phyloP scores from a whole-genome alignment of 2,329 filamentous ascomycete species.

The Neocatenulostroma microsporum region DNA sequence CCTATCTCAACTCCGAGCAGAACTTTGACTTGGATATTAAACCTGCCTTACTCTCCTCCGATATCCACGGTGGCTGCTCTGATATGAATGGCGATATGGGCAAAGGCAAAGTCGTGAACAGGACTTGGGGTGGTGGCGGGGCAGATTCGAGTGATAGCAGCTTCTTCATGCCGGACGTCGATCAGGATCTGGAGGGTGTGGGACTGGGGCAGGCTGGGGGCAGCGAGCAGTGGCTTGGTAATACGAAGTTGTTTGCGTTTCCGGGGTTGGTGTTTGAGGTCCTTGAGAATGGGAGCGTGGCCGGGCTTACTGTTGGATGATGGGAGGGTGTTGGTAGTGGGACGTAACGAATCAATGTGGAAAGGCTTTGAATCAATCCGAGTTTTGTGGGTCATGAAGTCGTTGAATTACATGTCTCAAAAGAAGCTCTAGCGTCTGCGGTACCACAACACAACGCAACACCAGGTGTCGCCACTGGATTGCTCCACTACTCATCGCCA shows the following conservation, averaged over 20 bases:
- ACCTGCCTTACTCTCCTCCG: conserved; percentile 21
- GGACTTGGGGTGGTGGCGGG: conserved; percentile 27
- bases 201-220: conserved; percentile 37
- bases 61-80: conserved; percentile 45
- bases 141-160: conserved; percentile 23
- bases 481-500: too few species aligned
- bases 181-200: conserved; percentile 28
- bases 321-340: too few species aligned
- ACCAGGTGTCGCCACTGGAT: too few species aligned
- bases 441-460: too few species aligned
- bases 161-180: conserved; percentile 28
- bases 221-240: conserved; percentile 51
- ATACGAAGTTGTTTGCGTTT: conserved; percentile 86
- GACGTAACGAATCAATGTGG: too few species aligned
- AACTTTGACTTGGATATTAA: conserved; percentile 64
- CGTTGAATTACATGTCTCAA: too few species aligned
- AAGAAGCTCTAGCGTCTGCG: too few species aligned
- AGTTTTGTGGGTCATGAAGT: too few species aligned
- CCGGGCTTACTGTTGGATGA: conserved; percentile 59
- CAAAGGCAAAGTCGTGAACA: conserved; percentile 31
- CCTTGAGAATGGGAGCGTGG: conserved; percentile 82
- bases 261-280: conserved; percentile 94
- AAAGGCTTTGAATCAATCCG: too few species aligned
- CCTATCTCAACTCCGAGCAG: conserved; percentile 64
- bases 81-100: conserved; percentile 34